Evolutionary conservation across 2,329 filamentous ascomycete species (phyloP).

Genomic region (Hypoxylon sp.): DNA sequence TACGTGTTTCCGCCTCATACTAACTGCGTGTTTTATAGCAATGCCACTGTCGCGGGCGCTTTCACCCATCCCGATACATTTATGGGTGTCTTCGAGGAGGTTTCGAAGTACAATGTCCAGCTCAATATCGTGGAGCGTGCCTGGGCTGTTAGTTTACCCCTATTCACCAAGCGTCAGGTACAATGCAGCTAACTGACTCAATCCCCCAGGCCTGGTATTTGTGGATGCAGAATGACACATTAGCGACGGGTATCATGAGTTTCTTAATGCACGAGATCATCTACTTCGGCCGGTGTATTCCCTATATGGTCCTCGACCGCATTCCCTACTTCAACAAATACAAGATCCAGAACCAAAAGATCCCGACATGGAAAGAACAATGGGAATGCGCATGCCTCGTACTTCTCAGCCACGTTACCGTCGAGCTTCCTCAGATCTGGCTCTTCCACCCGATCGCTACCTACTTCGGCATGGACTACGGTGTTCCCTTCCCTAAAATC

Average conservation of each 20-base stretch:
- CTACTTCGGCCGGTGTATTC: slow-evolving; percentile 92
- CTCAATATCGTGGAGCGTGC: slow-evolving; percentile 89
- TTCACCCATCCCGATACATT: slow-evolving; percentile 66
- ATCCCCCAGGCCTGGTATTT: slow-evolving; percentile 82
- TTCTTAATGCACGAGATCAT: slow-evolving; percentile 94
- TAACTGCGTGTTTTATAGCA: slow-evolving; percentile 56
- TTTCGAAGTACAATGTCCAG: slow-evolving; percentile 81
- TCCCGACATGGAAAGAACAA: slow-evolving; percentile 93
- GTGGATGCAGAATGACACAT: slow-evolving; percentile 97
- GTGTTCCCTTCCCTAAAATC: slow-evolving; percentile 87
- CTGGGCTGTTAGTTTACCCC: slow-evolving; percentile 77
- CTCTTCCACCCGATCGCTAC: slow-evolving; percentile 97
- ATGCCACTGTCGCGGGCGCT: slow-evolving; percentile 62
- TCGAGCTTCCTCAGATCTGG: slow-evolving; percentile 98
- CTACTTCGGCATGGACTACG: slow-evolving; percentile 88
- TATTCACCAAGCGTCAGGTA: slow-evolving; percentile 21
- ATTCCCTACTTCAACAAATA: slow-evolving; percentile 91
- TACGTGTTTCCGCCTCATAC: slow-evolving; percentile 18
- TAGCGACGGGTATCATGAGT: slow-evolving; percentile 97
- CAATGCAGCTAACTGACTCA: slow-evolving; percentile 35
- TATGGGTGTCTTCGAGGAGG: slow-evolving; percentile 71
- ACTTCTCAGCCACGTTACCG: slow-evolving; percentile 94
- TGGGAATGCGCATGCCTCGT: slow-evolving; percentile 95
- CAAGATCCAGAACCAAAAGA: slow-evolving; percentile 93
- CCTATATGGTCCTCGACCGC: slow-evolving; percentile 92